A percentile compares a stretch with the other conserved stretches of the same genome.
Evolutionary conservation across 352 stramenopile genomes (phyloP).

Genomic region (Globisporangium splendens): DNA sequence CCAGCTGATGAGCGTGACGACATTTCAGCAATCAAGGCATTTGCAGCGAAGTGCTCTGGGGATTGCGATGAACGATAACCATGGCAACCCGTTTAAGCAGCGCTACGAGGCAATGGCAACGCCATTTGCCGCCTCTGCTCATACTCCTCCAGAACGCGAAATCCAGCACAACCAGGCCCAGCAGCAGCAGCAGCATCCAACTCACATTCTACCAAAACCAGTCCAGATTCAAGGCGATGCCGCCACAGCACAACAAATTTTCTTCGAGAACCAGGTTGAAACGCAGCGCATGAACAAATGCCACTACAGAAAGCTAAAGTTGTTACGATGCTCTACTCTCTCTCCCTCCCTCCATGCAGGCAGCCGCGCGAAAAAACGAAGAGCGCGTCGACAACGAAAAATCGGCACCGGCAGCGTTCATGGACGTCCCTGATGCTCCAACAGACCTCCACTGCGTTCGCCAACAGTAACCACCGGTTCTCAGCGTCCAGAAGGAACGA

Average conservation of each 20-base stretch:
- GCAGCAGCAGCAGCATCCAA: neutral
- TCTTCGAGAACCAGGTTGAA: conserved; percentile 64
- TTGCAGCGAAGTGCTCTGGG: conserved; percentile 17
- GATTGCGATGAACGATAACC: too few species aligned
- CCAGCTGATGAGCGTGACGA: conserved; percentile 24
- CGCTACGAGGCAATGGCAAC: too few species aligned
- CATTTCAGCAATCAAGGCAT: conserved; percentile 24
- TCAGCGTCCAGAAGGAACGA: neutral
- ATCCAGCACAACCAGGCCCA: neutral
- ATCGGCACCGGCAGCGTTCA: conserved; percentile 20
- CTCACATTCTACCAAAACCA: neutral
- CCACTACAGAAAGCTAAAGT: neutral
- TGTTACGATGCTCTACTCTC: neutral
- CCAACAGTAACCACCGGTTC: neutral
- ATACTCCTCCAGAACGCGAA: neutral
- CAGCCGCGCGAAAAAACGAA: conserved; percentile 49
- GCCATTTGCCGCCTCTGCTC: too few species aligned
- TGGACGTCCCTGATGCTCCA: conserved; percentile 5
- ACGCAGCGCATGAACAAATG: neutral
- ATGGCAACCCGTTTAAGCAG: too few species aligned
- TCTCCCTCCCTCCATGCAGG: conserved; percentile 17
- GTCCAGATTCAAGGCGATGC: conserved; percentile 1
- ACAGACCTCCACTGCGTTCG: neutral
- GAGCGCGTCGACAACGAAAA: conserved; percentile 48
- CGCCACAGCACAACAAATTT: conserved; percentile 34